phyloP scores from a whole-genome alignment of 164 flowering plant species.

The Dillenia turbinata region DNA sequence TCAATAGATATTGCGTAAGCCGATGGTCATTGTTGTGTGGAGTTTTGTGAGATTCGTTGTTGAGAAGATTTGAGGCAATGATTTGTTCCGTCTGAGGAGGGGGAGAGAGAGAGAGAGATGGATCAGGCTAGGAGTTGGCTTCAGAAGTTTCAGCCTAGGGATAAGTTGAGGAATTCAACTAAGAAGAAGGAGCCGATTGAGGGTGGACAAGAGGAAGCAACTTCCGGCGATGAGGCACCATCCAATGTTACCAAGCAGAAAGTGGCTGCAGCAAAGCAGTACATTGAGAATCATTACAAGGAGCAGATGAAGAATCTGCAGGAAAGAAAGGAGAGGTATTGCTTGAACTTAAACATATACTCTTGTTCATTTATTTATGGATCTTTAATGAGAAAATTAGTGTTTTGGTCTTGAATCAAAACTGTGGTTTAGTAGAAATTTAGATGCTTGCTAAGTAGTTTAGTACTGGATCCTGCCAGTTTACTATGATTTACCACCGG shows the following conservation, averaged over 20 bases:
- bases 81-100: too few relatives aligned
- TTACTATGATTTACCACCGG: too few relatives aligned
- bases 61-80: too few relatives aligned
- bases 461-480: too few relatives aligned
- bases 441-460: too few relatives aligned
- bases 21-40: too few relatives aligned
- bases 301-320: slow-evolving; percentile 69
- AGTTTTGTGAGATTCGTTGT: too few relatives aligned
- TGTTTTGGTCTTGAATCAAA: too few relatives aligned
- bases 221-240: slow-evolving; percentile 29
- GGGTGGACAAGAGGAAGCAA: slow-evolving; percentile 15
- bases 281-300: slow-evolving; percentile 78
- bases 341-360: not conserved
- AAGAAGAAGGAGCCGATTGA: slow-evolving; percentile 37
- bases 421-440: too few relatives aligned
- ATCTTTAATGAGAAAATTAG: too few relatives aligned
- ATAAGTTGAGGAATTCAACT: slow-evolving; percentile 26
- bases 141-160: slow-evolving; percentile 57
- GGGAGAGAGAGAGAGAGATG: slow-evolving; percentile 20
- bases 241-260: slow-evolving; percentile 61
- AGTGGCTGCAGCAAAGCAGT: slow-evolving; percentile 74
- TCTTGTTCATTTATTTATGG: not conserved
- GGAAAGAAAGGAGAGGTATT: slow-evolving; percentile 64
- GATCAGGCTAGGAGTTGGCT: slow-evolving; percentile 76
- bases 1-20: too few relatives aligned